Base-by-base conservation (phyloP, 768 basidiomycete genomes). In the Amyloporia xantha region DNA sequence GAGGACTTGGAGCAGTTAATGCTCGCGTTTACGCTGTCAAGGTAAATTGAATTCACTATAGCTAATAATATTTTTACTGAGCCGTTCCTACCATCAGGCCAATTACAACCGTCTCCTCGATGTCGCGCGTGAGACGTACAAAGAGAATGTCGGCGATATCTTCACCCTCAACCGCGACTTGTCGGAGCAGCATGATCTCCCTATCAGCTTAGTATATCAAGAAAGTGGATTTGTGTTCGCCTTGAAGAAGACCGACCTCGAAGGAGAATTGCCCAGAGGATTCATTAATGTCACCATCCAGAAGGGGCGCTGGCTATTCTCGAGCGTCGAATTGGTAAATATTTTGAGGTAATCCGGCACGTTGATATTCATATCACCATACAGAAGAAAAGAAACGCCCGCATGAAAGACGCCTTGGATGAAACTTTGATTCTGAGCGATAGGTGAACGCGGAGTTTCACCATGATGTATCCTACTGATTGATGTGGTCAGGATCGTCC, bases 111-210 rank as follows among this genome's bases (percentile, higher is more conserved):
- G 80, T 24, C 72, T 95, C 9, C 82, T 99, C 25, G 95, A 98
- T 54, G 91, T 98, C 5, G 96, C 95, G 1, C 78, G 96, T 2
- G 91, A 91, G 63, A 94, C 94, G 0, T 97, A 85, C 70, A 90
- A 86, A 57, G 94, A 99, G 64, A 95, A 95, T 55, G 76, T 95
- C 38, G 77, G 81, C 13, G 95, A 99, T 59, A 91, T 96, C 46
- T 82, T 82, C 53, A 75, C 82, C 46, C 69, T 92, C 28, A 79
- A 78, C 51, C 69, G 71, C 13, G 68, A 67, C 0, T 66, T 91
- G 12, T 70, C 79, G 0, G 79, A 86, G 51, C 69, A 77, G 51
- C 77, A 89, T 55, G 71, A 72, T 3, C 66, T 93, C 1, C 84
- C 86, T 0, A 59, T 92, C 19, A 71, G 75, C 5, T 66, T 91